Base-by-base conservation (phyloP, 768 basidiomycete species). In the Boletus patriciae region DNA sequence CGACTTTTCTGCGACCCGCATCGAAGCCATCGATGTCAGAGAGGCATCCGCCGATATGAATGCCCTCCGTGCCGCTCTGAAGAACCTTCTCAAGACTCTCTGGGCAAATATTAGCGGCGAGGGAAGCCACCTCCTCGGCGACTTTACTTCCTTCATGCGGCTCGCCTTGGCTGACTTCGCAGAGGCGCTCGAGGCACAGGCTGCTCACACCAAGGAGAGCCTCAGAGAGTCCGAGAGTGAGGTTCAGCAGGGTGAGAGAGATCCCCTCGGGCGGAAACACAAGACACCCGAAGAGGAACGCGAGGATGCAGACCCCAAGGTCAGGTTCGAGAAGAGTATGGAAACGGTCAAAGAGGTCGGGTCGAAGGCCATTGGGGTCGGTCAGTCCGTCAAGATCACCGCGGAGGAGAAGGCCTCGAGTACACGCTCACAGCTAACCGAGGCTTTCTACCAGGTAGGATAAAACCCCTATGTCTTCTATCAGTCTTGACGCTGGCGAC, bases 151-250 rank as follows among this genome's bases (percentile, higher is more conserved):
- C 29, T 83, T 89, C 60, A 62, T 78, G 1, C 83, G 88, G 0
- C 77, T 87, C 31, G 79, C 85, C 3, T 71, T 89, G 43, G 86
- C 87, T 0, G 86, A 90, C 53, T 79, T 82, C 0, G 86, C 87
- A 1, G 86, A 86, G 50, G 69, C 79, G 18, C 56, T 89, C 19
- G 83, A 87, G 60, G 62, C 68, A 0, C 75, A 77, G 49, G 88
- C 87, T 0, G 72, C 75, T 4, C 59, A 64, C 2, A 78, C 83
- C 0, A 87, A 86, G 53, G 73, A 82, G 34, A 72, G 69, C 18
- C 70, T 90, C 3, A 76, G 86, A 16, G 70, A 77, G 6, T 70
- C 84, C 3, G 87, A 90, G 51, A 66, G 76, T 8, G 81, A 83
- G 37, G 82, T 88, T 0, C 80, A 85, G 60, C 73, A 78, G 2